phyloP scores from a whole-genome alignment of 208 protist genomes.

The Endotrypanum monterogeii region DNA sequence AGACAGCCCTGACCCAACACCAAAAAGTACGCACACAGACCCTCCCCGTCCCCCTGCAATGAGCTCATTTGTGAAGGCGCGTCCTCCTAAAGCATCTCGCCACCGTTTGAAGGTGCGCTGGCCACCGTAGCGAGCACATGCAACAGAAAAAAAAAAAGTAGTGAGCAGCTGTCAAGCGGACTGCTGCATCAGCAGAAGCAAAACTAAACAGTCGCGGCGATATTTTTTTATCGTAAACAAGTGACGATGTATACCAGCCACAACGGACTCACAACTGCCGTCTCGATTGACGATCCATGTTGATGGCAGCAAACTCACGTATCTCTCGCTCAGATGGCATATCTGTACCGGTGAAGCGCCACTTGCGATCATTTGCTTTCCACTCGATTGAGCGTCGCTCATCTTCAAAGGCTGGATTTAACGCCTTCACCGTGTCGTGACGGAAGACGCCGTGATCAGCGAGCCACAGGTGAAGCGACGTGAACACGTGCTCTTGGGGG shows the following conservation, averaged over 20 bases:
- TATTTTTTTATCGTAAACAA: not conserved
- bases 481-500: constrained; percentile 88
- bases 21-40: not conserved
- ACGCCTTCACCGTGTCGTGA: constrained; percentile 86
- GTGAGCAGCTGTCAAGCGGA: not conserved
- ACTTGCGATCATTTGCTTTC: constrained; percentile 89
- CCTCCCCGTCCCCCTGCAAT: not conserved
- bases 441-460: constrained; percentile 88
- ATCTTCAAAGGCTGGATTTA: constrained; percentile 88
- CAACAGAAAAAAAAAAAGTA: not conserved
- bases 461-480: constrained; percentile 83
- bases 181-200: constrained; percentile 1
- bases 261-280: not conserved
- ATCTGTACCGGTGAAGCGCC: constrained; percentile 83
- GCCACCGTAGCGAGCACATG: not conserved
- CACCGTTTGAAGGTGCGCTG: not conserved
- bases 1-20: not conserved
- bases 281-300: constrained; percentile 58
- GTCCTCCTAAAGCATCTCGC: not conserved
- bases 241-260: not conserved
- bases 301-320: constrained; percentile 87
- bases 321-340: constrained; percentile 80
- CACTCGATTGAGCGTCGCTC: constrained; percentile 79
- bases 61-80: not conserved
- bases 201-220: not conserved